Conservation (phyloP, 495 filamentous ascomycete species). For the Cenococcum geophilum region DNA sequence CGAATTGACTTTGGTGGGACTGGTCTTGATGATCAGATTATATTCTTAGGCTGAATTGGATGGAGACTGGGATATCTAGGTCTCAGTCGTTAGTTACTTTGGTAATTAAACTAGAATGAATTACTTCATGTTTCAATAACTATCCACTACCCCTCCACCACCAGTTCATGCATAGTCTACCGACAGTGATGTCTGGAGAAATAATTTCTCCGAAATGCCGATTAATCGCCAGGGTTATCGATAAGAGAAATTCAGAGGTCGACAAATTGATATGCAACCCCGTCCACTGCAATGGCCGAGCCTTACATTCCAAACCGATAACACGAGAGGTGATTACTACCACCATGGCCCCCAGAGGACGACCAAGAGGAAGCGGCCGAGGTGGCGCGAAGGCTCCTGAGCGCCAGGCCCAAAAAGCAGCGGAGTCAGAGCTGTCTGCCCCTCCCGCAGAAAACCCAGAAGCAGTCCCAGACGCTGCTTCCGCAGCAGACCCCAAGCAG, state of each 20-base stretch:
- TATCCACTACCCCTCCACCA: background rate
- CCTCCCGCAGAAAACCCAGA: background rate
- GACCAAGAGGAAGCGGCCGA: background rate
- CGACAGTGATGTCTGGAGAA: too few species aligned
- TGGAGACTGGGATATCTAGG: slow-evolving; percentile 1
- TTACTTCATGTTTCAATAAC: slow-evolving; percentile 6
- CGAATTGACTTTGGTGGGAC: slow-evolving; percentile 3
- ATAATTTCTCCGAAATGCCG: background rate
- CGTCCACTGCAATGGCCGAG: background rate
- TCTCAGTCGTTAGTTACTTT: slow-evolving; percentile 8
- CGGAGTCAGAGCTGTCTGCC: background rate
- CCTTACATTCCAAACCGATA: background rate
- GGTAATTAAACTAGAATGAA: slow-evolving; percentile 22
- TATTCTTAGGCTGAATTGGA: slow-evolving; percentile 19
- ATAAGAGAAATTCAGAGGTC: background rate
- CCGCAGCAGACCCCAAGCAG: background rate
- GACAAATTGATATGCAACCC: background rate
- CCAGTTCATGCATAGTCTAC: background rate
- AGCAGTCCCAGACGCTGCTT: background rate
- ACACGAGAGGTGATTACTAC: too few species aligned
- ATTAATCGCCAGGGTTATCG: background rate
- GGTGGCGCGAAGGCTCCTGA: background rate
- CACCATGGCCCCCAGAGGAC: background rate
- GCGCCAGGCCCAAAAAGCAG: background rate
- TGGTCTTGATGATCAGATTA: slow-evolving; percentile 13